Conservation (phyloP, 371 early-diverging fungal genomes). For the Lichtheimia corymbifera region DNA sequence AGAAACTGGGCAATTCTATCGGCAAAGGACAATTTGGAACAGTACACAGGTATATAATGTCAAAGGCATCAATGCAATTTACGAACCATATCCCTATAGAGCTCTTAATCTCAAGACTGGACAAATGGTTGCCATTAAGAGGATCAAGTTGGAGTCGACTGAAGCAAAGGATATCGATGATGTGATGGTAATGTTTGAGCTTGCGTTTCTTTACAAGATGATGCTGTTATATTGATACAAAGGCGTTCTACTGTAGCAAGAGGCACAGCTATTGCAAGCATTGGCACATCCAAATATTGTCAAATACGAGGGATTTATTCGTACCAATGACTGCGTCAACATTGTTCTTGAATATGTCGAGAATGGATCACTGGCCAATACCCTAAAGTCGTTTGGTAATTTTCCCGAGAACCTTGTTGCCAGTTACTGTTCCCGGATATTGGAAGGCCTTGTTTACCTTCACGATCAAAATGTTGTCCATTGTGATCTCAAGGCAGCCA, state of each 20-base stretch:
- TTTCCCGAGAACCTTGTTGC: slow-evolving; percentile 89
- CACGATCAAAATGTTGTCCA: slow-evolving; percentile 88
- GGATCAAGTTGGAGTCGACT: slow-evolving; percentile 64
- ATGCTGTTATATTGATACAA: too few relatives aligned
- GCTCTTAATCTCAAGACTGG: slow-evolving; percentile 82
- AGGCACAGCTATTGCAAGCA: slow-evolving; percentile 69
- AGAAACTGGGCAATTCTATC: slow-evolving; percentile 81
- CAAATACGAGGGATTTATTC: slow-evolving; percentile 79
- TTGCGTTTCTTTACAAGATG: background rate
- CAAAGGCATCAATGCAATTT: background rate
- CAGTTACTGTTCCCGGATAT: slow-evolving; percentile 82
- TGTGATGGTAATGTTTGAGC: slow-evolving; percentile 23
- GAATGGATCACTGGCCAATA: slow-evolving; percentile 86
- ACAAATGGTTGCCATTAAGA: slow-evolving; percentile 85
- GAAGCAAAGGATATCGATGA: slow-evolving; percentile 48
- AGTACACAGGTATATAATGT: slow-evolving; percentile 57
- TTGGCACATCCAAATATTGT: slow-evolving; percentile 85
- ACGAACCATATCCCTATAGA: slow-evolving; percentile 21
- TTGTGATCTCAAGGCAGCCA: slow-evolving; percentile 95
- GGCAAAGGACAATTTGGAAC: slow-evolving; percentile 90
- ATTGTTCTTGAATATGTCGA: slow-evolving; percentile 92
- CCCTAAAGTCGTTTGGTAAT: slow-evolving; percentile 84
- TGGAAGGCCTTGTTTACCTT: slow-evolving; percentile 85
- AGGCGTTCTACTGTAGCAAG: slow-evolving; percentile 45
- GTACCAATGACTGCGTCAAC: slow-evolving; percentile 66